Base-by-base conservation (phyloP, 2,329 filamentous ascomycete species). In the Aspergillus hortae region DNA sequence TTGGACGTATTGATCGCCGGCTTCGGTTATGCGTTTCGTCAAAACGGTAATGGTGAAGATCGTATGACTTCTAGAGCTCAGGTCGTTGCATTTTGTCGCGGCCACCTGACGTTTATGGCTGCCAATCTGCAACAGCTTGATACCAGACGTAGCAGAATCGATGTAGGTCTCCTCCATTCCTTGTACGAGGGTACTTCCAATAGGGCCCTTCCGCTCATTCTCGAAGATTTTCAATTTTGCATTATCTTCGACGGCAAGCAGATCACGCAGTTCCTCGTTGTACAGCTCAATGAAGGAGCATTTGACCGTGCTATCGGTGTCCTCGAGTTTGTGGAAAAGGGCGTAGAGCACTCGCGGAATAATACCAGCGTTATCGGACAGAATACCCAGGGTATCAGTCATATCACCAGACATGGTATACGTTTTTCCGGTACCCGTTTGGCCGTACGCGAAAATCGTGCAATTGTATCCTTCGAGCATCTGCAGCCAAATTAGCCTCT, bases 401-500 rank as follows among this genome's bases (percentile, higher is more conserved):
- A 99, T 96, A 70, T 99, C 92, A 50, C 94, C 94, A 0, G 92
- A 96, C 94, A 99, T 99, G 21, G 94, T 99, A 72, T 99, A 99
- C 12, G 94, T 99, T 72, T 99, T 99, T 62, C 94, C 94, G 0
- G 94, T 99, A 42, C 94, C 94, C 0, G 94, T 99, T 71, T 99
- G 94, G 23, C 94, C 94, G 69, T 99, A 99, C 32, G 94, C 94
- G 64, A 99, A 99, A 54, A 99, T 96, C 4, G 94, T 99, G 74
- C 94, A 99, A 71, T 99, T 99, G 75, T 90, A 97, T 48, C 94
- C 94, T 21, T 86, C 82, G 40, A 99, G 81, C 80, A 97, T 96
- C 90, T 95, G 7, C 10, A 17, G 11, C 15, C 27, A 11, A 2
- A 42, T 42, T 14, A 42, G 19, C 23, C 35, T 11, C 14, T 38